These are phyloP conservation scores for Dioscorea alata DNA, from an alignment of 106 monocot genomes.

Conservation along the genomic window DNA sequence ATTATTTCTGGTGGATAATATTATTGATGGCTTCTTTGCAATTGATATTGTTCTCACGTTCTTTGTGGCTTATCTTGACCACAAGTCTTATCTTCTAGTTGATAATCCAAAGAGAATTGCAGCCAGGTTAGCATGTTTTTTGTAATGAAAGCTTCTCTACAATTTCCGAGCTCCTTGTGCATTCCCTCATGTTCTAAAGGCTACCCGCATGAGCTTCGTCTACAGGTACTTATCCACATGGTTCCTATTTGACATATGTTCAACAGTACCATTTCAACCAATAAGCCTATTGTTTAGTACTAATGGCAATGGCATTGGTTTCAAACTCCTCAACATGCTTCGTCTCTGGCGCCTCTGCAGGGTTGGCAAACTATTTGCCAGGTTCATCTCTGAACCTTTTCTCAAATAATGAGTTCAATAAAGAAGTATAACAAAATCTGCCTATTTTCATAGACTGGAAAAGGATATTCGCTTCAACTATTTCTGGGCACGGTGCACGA, in stretches of 20 bases:
- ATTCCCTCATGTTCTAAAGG: too few relatives aligned
- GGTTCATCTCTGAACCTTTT: conserved; percentile 21
- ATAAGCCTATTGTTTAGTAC: conserved; percentile 41
- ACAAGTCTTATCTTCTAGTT: conserved; percentile 38
- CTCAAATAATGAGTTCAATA: background rate
- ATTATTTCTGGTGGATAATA: conserved; percentile 32
- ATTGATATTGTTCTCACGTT: conserved; percentile 69
- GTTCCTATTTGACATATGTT: conserved; percentile 66
- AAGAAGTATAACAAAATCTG: too few relatives aligned
- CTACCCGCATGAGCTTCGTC: background rate
- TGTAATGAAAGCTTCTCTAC: background rate
- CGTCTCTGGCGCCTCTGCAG: conserved; percentile 61
- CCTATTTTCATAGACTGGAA: conserved; percentile 44
- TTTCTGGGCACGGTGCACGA: conserved; percentile 70
- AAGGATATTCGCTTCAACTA: conserved; percentile 78
- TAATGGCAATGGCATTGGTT: conserved; percentile 24
- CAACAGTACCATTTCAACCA: conserved; percentile 58
- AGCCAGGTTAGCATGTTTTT: conserved; percentile 30
- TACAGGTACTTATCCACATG: conserved; percentile 62
- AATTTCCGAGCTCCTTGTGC: background rate
- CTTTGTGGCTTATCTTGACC: conserved; percentile 57
- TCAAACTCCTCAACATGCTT: conserved; percentile 59
- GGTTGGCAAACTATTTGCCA: conserved; percentile 65
- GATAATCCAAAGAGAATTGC: conserved; percentile 62
- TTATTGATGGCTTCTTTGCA: conserved; percentile 59